A percentile compares a stretch with the other conserved stretches of the same genome.
phyloP scores from a whole-genome alignment of 345 rosid genomes.

The Citrus australasica region DNA sequence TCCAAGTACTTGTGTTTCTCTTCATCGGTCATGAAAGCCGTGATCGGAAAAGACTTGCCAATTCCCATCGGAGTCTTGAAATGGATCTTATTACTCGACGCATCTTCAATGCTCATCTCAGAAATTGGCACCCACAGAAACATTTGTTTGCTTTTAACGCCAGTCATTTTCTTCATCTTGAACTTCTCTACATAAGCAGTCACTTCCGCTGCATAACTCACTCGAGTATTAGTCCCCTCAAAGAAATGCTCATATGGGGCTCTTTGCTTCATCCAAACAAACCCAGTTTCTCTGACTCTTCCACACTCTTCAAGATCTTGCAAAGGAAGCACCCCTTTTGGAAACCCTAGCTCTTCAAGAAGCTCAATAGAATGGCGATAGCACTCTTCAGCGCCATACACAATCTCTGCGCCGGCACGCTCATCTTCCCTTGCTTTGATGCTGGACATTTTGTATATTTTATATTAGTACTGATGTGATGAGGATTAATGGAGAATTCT shows the following conservation, averaged over 20 bases:
- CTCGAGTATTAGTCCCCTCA: slow-evolving; percentile 48
- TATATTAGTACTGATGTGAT: too few relatives aligned
- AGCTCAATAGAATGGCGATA: slow-evolving; percentile 58
- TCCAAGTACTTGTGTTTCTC: slow-evolving; percentile 47
- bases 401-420: slow-evolving; percentile 73
- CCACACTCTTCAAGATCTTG: slow-evolving; percentile 88
- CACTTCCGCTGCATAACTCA: slow-evolving; percentile 67
- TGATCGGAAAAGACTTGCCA: slow-evolving; percentile 67
- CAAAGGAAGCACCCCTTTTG: slow-evolving; percentile 80
- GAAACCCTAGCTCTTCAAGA: slow-evolving; percentile 83
- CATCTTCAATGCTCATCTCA: slow-evolving; percentile 73
- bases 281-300: slow-evolving; percentile 71
- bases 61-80: slow-evolving; percentile 95
- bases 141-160: slow-evolving; percentile 84
- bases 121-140: slow-evolving; percentile 81
- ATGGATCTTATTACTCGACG: slow-evolving; percentile 42
- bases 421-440: slow-evolving; percentile 26
- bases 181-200: slow-evolving; percentile 75
- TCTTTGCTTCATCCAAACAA: slow-evolving; percentile 87
- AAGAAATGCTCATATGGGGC: slow-evolving; percentile 82
- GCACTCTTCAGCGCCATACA: slow-evolving; percentile 69
- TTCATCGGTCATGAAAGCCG: slow-evolving; percentile 73
- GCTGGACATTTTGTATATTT: slow-evolving; percentile 31
- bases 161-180: slow-evolving; percentile 91
- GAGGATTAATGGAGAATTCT: not conserved